Percentiles rank a stretch among this genome's conserved stretches.
Evolutionary conservation across 192 early-diverging fungal genomes (phyloP).

Genomic region (Spinellus fusiger): DNA sequence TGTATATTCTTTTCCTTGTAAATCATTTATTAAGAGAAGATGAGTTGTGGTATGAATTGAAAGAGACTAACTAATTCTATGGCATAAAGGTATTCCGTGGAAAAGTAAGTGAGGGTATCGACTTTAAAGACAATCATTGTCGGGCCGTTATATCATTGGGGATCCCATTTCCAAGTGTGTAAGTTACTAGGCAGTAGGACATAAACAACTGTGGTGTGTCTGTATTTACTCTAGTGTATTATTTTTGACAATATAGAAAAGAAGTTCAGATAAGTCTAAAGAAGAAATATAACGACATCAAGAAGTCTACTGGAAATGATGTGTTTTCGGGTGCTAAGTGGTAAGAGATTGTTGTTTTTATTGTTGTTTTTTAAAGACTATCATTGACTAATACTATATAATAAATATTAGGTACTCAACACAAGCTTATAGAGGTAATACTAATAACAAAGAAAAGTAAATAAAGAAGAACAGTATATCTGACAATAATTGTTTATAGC

Average conservation of each 20-base stretch:
- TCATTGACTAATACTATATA: neutral
- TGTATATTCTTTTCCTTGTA: neutral
- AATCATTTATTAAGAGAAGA: no score
- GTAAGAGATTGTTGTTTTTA: neutral
- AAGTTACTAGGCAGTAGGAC: conserved; percentile 5
- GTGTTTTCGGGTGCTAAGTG: conserved; percentile 14
- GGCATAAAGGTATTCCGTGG: conserved; percentile 51
- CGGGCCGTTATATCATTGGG: conserved; percentile 62
- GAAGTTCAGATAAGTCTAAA: conserved; percentile 53
- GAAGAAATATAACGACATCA: conserved; percentile 30
- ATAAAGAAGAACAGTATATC: neutral
- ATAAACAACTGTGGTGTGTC: neutral
- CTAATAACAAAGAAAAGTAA: neutral
- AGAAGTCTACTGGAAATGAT: neutral
- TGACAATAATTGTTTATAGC: conserved; percentile 6
- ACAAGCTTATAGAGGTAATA: conserved; percentile 21
- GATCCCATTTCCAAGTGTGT: conserved; percentile 51
- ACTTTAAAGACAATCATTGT: conserved; percentile 61
- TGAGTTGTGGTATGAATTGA: no score
- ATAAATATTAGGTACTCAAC: conserved; percentile 13
- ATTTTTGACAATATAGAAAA: conserved; percentile 14
- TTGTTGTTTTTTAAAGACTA: neutral
- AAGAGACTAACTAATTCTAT: neutral
- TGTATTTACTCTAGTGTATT: neutral
- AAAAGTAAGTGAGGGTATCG: conserved; percentile 69